Evolutionary conservation across 148 eudicot species (phyloP).

Genomic region (Camellia lanceoleosa): DNA sequence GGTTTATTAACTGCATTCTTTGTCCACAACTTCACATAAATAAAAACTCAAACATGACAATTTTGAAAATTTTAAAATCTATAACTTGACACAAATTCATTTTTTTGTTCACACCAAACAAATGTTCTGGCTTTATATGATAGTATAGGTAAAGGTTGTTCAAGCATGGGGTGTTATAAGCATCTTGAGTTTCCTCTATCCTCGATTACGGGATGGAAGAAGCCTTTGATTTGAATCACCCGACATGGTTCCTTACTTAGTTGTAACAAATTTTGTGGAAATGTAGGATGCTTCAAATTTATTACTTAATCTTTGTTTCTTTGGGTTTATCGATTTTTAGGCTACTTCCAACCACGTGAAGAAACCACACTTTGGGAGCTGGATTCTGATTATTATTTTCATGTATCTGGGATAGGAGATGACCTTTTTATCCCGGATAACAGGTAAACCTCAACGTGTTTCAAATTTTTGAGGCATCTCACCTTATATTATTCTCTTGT

Average conservation of each 20-base stretch:
- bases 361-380: conserved; percentile 98
- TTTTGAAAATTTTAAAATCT: too few species aligned
- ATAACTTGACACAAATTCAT: too few species aligned
- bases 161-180: background rate
- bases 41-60: too few species aligned
- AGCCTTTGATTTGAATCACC: background rate
- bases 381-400: conserved; percentile 99
- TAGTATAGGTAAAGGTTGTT: background rate
- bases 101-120: too few species aligned
- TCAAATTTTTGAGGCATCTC: background rate
- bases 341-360: conserved; percentile 93
- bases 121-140: too few species aligned
- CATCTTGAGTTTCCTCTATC: background rate
- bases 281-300: conserved; percentile 3
- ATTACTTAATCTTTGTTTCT: conserved; percentile 12
- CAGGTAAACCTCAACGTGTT: conserved; percentile 36
- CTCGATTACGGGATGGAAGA: background rate
- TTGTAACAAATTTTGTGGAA: background rate
- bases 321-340: conserved; percentile 66
- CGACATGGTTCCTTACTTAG: background rate
- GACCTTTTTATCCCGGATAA: conserved; percentile 41
- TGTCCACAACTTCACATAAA: too few species aligned
- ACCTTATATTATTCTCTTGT: conserved; percentile 8
- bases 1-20: too few species aligned
- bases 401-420: conserved; percentile 87